Percentiles rank a stretch among this genome's conserved stretches.
Conservation (phyloP, 2,329 filamentous ascomycete genomes). For the Reticulascus tulasneorum region DNA sequence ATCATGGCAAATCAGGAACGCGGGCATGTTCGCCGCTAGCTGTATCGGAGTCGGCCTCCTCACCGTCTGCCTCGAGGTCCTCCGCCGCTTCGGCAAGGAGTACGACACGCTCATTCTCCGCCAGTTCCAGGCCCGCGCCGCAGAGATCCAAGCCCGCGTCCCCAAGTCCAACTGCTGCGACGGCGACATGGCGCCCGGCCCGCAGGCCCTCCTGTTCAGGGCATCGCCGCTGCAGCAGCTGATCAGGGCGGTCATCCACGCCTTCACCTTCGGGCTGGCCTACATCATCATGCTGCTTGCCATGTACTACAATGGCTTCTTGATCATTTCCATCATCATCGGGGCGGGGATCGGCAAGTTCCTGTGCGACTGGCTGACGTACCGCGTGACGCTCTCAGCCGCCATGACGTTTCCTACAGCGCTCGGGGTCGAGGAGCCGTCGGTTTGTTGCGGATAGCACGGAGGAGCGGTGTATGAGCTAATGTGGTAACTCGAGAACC, state of each 20-base stretch:
- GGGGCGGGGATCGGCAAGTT: slow-evolving; percentile 50
- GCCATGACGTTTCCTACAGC: slow-evolving; percentile 15
- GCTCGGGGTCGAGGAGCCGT: slow-evolving; percentile 39
- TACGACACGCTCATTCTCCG: slow-evolving; percentile 36
- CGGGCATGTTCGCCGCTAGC: slow-evolving; percentile 37
- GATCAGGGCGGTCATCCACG: slow-evolving; percentile 33
- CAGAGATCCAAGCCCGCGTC: slow-evolving; percentile 18
- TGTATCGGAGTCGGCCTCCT: slow-evolving; percentile 40
- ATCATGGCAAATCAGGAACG: slow-evolving; percentile 34
- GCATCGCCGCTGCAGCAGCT: slow-evolving; percentile 37
- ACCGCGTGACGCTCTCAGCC: slow-evolving; percentile 25
- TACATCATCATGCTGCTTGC: slow-evolving; percentile 42
- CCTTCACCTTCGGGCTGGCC: slow-evolving; percentile 35
- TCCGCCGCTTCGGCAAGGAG: slow-evolving; percentile 37
- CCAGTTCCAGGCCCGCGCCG: slow-evolving; percentile 31
- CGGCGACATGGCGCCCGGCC: slow-evolving; percentile 9
- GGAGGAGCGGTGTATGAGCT: too few relatives aligned
- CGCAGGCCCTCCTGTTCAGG: slow-evolving; percentile 28
- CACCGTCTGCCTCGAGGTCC: slow-evolving; percentile 33
- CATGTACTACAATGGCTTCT: slow-evolving; percentile 43
- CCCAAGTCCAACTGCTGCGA: slow-evolving; percentile 10
- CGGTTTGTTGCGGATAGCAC: slow-evolving; percentile 45
- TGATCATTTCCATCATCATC: slow-evolving; percentile 40
- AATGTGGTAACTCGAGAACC: too few relatives aligned
- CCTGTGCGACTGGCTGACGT: slow-evolving; percentile 49